phyloP scores from a whole-genome alignment of 768 basidiomycete genomes.

The Coprinellus aureogranulatus region DNA sequence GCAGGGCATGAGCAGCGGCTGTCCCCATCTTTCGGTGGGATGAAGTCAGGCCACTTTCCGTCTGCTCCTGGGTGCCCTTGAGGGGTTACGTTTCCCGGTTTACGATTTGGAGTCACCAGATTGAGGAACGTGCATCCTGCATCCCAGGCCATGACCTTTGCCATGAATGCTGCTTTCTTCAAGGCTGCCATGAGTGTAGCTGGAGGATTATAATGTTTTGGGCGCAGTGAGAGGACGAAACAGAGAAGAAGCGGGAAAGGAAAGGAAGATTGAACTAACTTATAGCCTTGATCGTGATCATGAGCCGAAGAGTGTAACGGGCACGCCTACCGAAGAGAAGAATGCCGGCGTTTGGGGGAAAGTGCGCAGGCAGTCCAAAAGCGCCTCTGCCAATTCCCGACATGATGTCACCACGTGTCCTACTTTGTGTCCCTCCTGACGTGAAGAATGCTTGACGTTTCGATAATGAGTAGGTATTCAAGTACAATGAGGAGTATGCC shows the following conservation, averaged over 20 bases:
- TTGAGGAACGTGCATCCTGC: conserved; percentile 49
- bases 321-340: not conserved
- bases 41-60: conserved; percentile 69
- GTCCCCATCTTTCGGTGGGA: conserved; percentile 56
- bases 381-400: not conserved
- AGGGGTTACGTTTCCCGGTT: conserved; percentile 55
- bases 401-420: conserved; percentile 5
- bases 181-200: not conserved
- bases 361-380: not conserved
- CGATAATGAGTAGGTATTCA: too few species aligned
- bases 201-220: too few species aligned
- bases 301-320: conserved; percentile 2
- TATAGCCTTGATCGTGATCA: not conserved
- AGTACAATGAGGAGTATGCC: too few species aligned
- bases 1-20: conserved; percentile 74
- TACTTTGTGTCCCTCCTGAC: not conserved
- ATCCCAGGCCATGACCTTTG: conserved; percentile 50
- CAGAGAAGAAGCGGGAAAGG: too few species aligned
- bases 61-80: conserved; percentile 53
- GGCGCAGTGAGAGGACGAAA: too few species aligned
- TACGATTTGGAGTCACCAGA: conserved; percentile 45
- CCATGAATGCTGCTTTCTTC: not conserved
- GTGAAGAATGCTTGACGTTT: not conserved
- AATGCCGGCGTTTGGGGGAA: not conserved
- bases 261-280: not conserved